Evolutionary conservation across 2,329 filamentous ascomycete genomes (phyloP), one percentile per base, ranked within the genome.

Genomic region (Xylariomycetidae sp.): DNA sequence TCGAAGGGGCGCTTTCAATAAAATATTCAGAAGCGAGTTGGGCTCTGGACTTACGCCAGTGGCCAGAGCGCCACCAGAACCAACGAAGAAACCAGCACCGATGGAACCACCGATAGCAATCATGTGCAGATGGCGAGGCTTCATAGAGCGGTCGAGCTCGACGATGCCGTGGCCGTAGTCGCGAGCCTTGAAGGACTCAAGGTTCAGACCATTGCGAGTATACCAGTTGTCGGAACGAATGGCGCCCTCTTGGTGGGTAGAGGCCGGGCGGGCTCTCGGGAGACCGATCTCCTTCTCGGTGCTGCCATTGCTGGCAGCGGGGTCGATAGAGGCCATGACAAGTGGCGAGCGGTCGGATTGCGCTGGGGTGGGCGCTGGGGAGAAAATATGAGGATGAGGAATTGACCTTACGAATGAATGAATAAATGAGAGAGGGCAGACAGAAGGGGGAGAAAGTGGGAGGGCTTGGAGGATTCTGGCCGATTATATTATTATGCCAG

Each of bases 71-170:
- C 61, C 53, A 39, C 73, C 73, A 9, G 70, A 74, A 48, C 74
- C 73, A 41, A 79, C 74, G 56, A 77, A 79, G 64, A 79, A 76
- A 58, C 74, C 74, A 40, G 74, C 74, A 51, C 74, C 74, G 28
- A 79, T 79, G 16, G 70, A 72, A 41, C 70, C 70, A 42, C 70
- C 69, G 27, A 72, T 71, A 39, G 67, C 67, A 46, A 71, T 71
- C 67, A 71, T 70, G 56, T 72, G 66, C 44, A 72, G 53, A 53
- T 72, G 69, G 35, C 69, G 61, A 17, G 62, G 61, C 50, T 69
- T 67, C 59, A 72, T 67, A 36, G 45, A 48, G 23, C 60, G 57
- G 35, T 64, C 60, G 34, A 65, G 50, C 47, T 64, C 58, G 33
- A 59, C 54, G 35, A 58, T 47, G 23, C 56, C 54, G 19, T 42